phyloP scores from a whole-genome alignment of 2,329 filamentous ascomycete genomes.

The Phaeosphaeriaceae sp. region DNA sequence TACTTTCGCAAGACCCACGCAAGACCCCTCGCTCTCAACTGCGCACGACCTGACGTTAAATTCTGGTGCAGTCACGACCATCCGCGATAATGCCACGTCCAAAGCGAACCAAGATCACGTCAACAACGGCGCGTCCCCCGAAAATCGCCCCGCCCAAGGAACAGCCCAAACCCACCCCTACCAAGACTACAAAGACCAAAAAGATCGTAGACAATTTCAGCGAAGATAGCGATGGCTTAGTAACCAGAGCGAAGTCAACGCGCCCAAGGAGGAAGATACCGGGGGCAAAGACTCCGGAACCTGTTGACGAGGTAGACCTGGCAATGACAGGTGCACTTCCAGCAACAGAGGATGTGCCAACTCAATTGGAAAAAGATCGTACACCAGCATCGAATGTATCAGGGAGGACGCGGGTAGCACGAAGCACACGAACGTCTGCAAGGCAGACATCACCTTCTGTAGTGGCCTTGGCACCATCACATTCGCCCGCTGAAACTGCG shows the following conservation, averaged over 20 bases:
- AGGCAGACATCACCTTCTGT: slow-evolving; percentile 16
- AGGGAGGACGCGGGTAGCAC: slow-evolving; percentile 22
- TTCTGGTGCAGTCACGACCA: not conserved
- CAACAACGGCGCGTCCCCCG: slow-evolving; percentile 36
- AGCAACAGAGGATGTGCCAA: slow-evolving; percentile 10
- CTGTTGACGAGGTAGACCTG: slow-evolving; percentile 29
- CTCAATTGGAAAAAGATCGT: slow-evolving; percentile 13
- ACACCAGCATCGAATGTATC: slow-evolving; percentile 31
- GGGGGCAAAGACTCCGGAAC: slow-evolving; percentile 24
- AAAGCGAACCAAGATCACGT: slow-evolving; percentile 46
- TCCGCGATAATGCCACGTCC: slow-evolving; percentile 44
- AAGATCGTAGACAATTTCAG: slow-evolving; percentile 34
- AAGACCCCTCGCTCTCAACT: slow-evolving; percentile 11
- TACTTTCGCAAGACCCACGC: slow-evolving; percentile 1
- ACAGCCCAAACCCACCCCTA: slow-evolving; percentile 21
- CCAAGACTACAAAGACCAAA: slow-evolving; percentile 17
- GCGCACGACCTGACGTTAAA: slow-evolving; percentile 1
- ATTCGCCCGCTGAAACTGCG: slow-evolving; percentile 4
- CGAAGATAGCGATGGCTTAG: slow-evolving; percentile 47
- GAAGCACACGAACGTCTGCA: slow-evolving; percentile 24
- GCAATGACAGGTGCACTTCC: slow-evolving; percentile 48
- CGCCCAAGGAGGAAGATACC: slow-evolving; percentile 27
- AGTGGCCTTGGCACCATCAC: slow-evolving; percentile 4
- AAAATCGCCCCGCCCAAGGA: slow-evolving; percentile 32
- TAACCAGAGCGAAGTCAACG: slow-evolving; percentile 33